Evolutionary conservation across 306 rosid species (phyloP).

Genomic region (Lupinus albus): DNA sequence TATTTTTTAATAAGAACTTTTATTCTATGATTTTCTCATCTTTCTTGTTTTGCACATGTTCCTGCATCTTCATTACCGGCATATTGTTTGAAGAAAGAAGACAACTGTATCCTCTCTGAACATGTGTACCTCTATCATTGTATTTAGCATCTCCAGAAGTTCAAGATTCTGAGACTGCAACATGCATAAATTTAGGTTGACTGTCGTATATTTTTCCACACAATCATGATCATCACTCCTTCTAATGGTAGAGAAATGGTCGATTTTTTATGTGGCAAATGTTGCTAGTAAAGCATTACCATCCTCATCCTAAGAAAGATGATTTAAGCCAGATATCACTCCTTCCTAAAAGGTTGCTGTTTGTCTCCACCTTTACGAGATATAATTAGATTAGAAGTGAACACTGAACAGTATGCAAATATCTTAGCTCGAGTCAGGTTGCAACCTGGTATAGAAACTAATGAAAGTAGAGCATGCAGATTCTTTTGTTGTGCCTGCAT

Average conservation of each 20-base stretch:
- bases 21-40: slow-evolving; percentile 17
- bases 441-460: slow-evolving; percentile 31
- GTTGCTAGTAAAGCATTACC: slow-evolving; percentile 17
- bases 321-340: background rate
- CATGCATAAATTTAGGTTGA: slow-evolving; percentile 6
- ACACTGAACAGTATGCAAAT: slow-evolving; percentile 25
- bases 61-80: background rate
- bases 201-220: background rate
- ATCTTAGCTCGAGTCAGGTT: slow-evolving; percentile 3
- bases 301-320: slow-evolving; percentile 26
- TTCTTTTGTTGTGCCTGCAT: slow-evolving; percentile 34
- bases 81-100: slow-evolving; percentile 28
- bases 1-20: slow-evolving; percentile 5
- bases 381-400: slow-evolving; percentile 26
- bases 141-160: slow-evolving; percentile 7
- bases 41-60: slow-evolving; percentile 38
- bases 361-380: slow-evolving; percentile 21
- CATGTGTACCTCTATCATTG: background rate
- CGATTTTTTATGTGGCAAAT: slow-evolving; percentile 8
- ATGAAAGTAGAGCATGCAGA: slow-evolving; percentile 26
- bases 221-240: background rate
- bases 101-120: slow-evolving; percentile 3
- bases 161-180: slow-evolving; percentile 2
- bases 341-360: slow-evolving; percentile 7
- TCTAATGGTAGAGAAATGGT: slow-evolving; percentile 2